These are phyloP conservation scores for Auricularia heimuer DNA, from an alignment of 768 basidiomycete species.

Conservation along the genomic window DNA sequence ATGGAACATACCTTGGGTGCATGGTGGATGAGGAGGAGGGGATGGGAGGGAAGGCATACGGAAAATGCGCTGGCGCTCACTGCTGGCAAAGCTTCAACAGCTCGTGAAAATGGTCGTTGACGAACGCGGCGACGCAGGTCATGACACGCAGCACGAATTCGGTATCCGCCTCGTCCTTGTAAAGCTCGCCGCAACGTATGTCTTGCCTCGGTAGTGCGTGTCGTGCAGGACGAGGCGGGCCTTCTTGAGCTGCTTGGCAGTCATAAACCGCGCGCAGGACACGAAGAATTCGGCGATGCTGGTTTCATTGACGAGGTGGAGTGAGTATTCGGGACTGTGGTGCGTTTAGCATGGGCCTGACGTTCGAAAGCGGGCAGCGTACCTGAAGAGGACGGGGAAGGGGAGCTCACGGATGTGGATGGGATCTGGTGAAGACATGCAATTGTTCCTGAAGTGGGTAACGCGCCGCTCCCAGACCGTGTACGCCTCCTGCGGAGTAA, in stretches of 20 bases:
- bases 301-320: neutral
- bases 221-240: neutral
- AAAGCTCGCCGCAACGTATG: neutral
- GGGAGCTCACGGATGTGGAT: neutral
- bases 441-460: neutral
- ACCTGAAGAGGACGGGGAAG: slow-evolving; percentile 1
- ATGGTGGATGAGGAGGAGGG: no score
- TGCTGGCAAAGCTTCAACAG: no score
- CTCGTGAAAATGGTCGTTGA: neutral
- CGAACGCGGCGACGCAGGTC: neutral
- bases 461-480: neutral
- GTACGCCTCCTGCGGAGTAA: neutral
- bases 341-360: no score
- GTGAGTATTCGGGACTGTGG: neutral
- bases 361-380: neutral
- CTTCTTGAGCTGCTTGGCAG: neutral
- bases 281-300: neutral
- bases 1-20: no score
- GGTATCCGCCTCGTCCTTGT: neutral
- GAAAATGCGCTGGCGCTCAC: no score
- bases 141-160: neutral
- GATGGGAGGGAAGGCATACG: no score
- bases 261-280: neutral
- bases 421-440: neutral
- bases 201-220: neutral